phyloP scores from a whole-genome alignment of 164 flowering plant species.

The Aristolochia fimbriata region DNA sequence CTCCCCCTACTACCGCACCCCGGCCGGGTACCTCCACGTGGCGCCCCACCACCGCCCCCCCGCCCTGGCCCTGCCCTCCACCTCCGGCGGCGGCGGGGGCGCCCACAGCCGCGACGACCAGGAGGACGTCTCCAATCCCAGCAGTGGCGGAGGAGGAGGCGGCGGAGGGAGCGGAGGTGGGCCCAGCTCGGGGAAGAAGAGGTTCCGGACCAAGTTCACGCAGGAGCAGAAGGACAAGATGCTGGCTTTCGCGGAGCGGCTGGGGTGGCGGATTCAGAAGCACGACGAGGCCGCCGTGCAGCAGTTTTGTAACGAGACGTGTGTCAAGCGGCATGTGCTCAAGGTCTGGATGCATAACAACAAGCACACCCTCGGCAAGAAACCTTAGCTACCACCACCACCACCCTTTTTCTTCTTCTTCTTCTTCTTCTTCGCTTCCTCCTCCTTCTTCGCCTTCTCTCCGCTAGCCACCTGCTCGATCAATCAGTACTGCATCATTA shows the following conservation, averaged over 20 bases:
- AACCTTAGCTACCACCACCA: too few species aligned
- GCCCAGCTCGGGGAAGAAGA: constrained; percentile 14
- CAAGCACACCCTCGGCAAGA: constrained; percentile 21
- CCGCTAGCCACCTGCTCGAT: not conserved
- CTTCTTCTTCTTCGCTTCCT: too few species aligned
- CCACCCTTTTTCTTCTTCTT: too few species aligned
- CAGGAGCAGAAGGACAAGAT: constrained; percentile 45
- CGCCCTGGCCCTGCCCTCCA: constrained; percentile 45
- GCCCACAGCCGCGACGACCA: constrained; percentile 26
- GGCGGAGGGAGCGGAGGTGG: constrained; percentile 22
- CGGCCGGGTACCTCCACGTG: constrained; percentile 38
- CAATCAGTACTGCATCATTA: too few species aligned
- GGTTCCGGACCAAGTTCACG: constrained; percentile 39
- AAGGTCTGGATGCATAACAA: constrained; percentile 56
- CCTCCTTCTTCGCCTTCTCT: not conserved
- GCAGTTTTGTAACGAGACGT: constrained; percentile 32
- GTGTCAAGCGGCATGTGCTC: constrained; percentile 33
- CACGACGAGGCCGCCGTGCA: constrained; percentile 31
- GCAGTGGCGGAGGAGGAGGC: constrained; percentile 13
- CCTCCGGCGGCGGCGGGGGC: constrained; percentile 37
- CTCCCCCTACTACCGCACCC: constrained; percentile 29
- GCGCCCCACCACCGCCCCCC: constrained; percentile 13
- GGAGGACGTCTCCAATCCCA: constrained; percentile 31
- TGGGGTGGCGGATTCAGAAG: constrained; percentile 43
- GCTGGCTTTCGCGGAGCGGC: constrained; percentile 35